A percentile compares a stretch with the other conserved stretches of the same genome.
These are phyloP conservation scores for Bipolaris victoriae DNA, from an alignment of 2,329 filamentous ascomycete species.

Conservation along the genomic window DNA sequence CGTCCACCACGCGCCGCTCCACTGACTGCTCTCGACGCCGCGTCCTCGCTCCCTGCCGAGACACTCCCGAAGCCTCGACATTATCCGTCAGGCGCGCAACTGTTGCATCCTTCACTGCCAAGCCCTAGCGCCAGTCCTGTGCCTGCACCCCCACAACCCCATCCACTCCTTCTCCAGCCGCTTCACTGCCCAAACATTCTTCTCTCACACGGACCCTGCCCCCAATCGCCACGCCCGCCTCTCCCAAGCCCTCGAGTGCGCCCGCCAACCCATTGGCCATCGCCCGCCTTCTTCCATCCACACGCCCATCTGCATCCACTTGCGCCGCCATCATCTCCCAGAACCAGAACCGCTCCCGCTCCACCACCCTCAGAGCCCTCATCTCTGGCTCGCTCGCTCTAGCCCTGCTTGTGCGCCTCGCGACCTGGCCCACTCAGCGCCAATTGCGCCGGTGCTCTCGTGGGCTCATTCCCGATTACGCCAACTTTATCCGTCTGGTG, in stretches of 20 bases:
- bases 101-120: slow-evolving; percentile 41
- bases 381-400: slow-evolving; percentile 26
- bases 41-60: slow-evolving; percentile 14
- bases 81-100: slow-evolving; percentile 21
- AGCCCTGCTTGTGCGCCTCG: slow-evolving; percentile 29
- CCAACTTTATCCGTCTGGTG: slow-evolving; percentile 5
- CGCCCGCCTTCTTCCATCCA: slow-evolving; percentile 25
- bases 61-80: slow-evolving; percentile 16
- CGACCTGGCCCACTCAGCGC: slow-evolving; percentile 28
- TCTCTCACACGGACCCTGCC: slow-evolving; percentile 22
- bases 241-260: slow-evolving; percentile 30
- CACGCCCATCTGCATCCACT: slow-evolving; percentile 24
- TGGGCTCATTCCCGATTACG: slow-evolving; percentile 9
- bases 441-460: slow-evolving; percentile 17
- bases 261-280: slow-evolving; percentile 36
- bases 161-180: slow-evolving; percentile 46
- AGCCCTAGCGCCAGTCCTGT: slow-evolving; percentile 46
- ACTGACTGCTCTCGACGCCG: background rate
- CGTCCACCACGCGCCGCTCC: slow-evolving; percentile 23
- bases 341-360: slow-evolving; percentile 23
- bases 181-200: slow-evolving; percentile 37
- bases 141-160: slow-evolving; percentile 30
- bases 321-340: slow-evolving; percentile 24
- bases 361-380: slow-evolving; percentile 38
- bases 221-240: slow-evolving; percentile 33